Conservation (phyloP, 805 yeast species). For the Candida stauntonica region DNA sequence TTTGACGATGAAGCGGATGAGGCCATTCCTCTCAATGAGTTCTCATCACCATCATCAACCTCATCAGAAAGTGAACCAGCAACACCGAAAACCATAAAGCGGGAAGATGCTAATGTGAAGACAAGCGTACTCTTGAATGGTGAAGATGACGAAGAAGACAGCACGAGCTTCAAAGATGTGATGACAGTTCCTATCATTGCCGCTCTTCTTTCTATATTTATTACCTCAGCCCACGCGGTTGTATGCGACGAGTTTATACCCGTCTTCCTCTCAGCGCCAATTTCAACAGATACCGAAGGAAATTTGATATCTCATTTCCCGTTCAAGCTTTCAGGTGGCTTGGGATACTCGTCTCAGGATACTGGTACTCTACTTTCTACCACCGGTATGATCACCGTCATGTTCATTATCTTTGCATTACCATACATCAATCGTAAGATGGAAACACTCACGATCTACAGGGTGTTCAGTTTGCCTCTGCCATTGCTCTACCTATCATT, state of each 20-base stretch:
- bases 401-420: constrained; percentile 36
- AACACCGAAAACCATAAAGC: background rate
- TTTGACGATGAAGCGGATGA: constrained; percentile 5
- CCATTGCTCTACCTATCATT: constrained; percentile 5
- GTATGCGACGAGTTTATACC: constrained; percentile 13
- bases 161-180: constrained; percentile 4
- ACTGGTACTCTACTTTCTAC: constrained; percentile 48
- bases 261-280: constrained; percentile 7
- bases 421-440: constrained; percentile 10
- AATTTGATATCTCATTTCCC: constrained; percentile 39
- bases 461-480: constrained; percentile 5
- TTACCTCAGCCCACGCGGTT: constrained; percentile 8
- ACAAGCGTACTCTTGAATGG: background rate
- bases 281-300: constrained; percentile 10
- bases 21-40: background rate
- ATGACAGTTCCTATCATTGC: constrained; percentile 8
- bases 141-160: constrained; percentile 1
- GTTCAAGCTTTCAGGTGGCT: constrained; percentile 46
- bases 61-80: background rate
- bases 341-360: constrained; percentile 40
- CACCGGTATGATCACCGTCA: constrained; percentile 45
- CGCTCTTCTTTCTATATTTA: constrained; percentile 10
- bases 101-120: constrained; percentile 1
- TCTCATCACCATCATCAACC: background rate
- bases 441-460: constrained; percentile 8